Percentiles rank a stretch among this genome's conserved stretches.
Evolutionary conservation across 805 yeast genomes (phyloP).

Genomic region (Teunomyces cretensis): DNA sequence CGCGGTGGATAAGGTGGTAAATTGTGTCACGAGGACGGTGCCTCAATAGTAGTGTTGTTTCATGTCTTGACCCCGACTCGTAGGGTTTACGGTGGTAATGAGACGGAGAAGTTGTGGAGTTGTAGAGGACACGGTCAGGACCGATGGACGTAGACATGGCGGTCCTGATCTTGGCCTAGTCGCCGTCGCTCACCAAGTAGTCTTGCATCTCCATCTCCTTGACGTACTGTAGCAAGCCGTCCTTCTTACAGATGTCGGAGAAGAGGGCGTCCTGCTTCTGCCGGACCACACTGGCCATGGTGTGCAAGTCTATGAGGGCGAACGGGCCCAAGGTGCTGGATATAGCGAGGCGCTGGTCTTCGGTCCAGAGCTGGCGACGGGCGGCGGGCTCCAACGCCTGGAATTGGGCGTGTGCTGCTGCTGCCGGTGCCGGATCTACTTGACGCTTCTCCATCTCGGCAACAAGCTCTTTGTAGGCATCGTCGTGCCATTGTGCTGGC

Average conservation of each 20-base stretch:
- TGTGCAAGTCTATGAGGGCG: not conserved
- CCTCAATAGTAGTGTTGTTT: too few relatives aligned
- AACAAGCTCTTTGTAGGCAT: not conserved
- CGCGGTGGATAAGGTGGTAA: not conserved
- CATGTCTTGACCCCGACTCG: too few relatives aligned
- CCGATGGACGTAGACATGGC: too few relatives aligned
- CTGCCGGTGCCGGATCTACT: too few relatives aligned
- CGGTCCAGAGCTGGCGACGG: not conserved
- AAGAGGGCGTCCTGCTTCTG: not conserved
- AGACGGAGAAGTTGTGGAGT: too few relatives aligned
- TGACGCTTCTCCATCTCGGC: not conserved
- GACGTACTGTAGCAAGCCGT: conserved; percentile 1
- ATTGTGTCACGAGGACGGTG: not conserved
- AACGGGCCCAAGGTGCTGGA: not conserved
- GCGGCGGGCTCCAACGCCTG: not conserved
- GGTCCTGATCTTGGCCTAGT: too few relatives aligned
- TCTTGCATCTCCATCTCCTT: conserved; percentile 2
- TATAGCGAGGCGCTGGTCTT: not conserved
- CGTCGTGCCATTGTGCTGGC: not conserved
- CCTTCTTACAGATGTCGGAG: not conserved
- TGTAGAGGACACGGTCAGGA: too few relatives aligned
- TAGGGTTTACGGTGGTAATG: too few relatives aligned
- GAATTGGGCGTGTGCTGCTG: not conserved
- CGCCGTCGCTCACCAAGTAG: not conserved
- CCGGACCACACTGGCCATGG: not conserved